Evolutionary conservation across 2,329 filamentous ascomycete genomes (phyloP).

Genomic region (Ascochyta pisi): DNA sequence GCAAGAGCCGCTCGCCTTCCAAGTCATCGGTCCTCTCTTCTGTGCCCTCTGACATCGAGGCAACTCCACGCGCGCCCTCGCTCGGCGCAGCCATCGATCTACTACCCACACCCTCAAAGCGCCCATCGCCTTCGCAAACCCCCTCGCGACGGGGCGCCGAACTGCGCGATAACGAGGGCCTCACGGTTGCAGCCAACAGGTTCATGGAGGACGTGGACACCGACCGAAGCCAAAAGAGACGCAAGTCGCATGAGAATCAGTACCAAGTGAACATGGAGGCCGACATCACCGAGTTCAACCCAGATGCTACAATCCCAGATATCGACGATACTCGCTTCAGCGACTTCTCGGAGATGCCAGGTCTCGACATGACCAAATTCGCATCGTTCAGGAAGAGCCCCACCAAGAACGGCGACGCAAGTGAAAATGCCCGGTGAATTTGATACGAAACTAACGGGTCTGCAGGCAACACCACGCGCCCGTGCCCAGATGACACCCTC

Average conservation of each 20-base stretch:
- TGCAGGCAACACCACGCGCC: conserved; percentile 44
- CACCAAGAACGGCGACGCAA: conserved; percentile 31
- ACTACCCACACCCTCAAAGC: conserved; percentile 28
- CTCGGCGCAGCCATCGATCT: conserved; percentile 22
- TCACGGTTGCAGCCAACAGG: conserved; percentile 45
- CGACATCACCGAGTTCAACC: conserved; percentile 43
- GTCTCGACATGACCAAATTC: conserved; percentile 79
- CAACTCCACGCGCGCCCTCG: conserved; percentile 20
- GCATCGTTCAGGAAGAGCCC: conserved; percentile 69
- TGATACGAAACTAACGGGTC: conserved; percentile 3
- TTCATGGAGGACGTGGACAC: conserved; percentile 42
- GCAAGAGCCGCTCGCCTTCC: conserved; percentile 37
- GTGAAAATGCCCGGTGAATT: neutral
- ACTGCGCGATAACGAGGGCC: conserved; percentile 49
- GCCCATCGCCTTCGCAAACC: conserved; percentile 25
- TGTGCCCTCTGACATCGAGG: conserved; percentile 22
- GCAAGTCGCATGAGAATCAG: conserved; percentile 30
- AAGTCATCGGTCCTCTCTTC: conserved; percentile 37
- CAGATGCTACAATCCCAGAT: conserved; percentile 45
- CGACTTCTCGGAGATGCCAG: conserved; percentile 84
- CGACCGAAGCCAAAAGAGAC: conserved; percentile 30
- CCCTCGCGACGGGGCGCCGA: conserved; percentile 18
- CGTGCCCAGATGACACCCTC: conserved; percentile 56
- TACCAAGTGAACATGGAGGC: conserved; percentile 31
- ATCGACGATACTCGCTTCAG: conserved; percentile 79